These are phyloP conservation scores for Priceomyces haplophilus DNA, from an alignment of 805 yeast genomes.

Conservation along the genomic window DNA sequence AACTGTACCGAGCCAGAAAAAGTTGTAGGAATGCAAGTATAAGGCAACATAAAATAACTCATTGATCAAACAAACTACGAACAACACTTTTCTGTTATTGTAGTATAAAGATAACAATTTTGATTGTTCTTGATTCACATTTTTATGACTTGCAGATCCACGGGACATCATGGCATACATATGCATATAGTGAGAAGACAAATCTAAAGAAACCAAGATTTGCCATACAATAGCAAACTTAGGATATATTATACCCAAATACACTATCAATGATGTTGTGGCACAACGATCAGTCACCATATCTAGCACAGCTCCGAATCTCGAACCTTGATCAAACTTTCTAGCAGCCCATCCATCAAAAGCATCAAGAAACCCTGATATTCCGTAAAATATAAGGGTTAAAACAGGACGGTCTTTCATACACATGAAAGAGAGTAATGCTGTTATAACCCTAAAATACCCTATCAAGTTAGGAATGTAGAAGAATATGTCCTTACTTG, in stretches of 20 bases:
- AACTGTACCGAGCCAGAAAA: constrained; percentile 58
- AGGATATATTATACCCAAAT: constrained; percentile 78
- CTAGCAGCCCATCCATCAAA: constrained; percentile 96
- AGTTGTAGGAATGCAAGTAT: constrained; percentile 69
- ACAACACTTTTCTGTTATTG: constrained; percentile 77
- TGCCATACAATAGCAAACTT: constrained; percentile 70
- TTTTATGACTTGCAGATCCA: constrained; percentile 83
- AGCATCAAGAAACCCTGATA: constrained; percentile 92
- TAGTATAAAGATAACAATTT: constrained; percentile 81
- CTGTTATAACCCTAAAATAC: constrained; percentile 76
- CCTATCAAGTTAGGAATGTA: constrained; percentile 94
- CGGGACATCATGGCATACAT: constrained; percentile 89
- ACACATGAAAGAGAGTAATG: constrained; percentile 71
- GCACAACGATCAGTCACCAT: constrained; percentile 99
- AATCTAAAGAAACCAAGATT: constrained; percentile 73
- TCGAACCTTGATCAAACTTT: constrained; percentile 79
- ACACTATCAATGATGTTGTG: constrained; percentile 89
- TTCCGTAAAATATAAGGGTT: constrained; percentile 74
- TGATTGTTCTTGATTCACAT: constrained; percentile 66
- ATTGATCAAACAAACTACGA: constrained; percentile 87
- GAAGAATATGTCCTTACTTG: constrained; percentile 58
- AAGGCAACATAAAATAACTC: constrained; percentile 90
- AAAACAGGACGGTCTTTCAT: constrained; percentile 83
- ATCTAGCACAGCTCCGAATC: constrained; percentile 94
- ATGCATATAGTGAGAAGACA: constrained; percentile 96